Percentiles rank a stretch among this genome's conserved stretches.
These are phyloP conservation scores for Hansfordia pulvinata DNA, from an alignment of 2,329 filamentous ascomycete species.

Conservation along the genomic window DNA sequence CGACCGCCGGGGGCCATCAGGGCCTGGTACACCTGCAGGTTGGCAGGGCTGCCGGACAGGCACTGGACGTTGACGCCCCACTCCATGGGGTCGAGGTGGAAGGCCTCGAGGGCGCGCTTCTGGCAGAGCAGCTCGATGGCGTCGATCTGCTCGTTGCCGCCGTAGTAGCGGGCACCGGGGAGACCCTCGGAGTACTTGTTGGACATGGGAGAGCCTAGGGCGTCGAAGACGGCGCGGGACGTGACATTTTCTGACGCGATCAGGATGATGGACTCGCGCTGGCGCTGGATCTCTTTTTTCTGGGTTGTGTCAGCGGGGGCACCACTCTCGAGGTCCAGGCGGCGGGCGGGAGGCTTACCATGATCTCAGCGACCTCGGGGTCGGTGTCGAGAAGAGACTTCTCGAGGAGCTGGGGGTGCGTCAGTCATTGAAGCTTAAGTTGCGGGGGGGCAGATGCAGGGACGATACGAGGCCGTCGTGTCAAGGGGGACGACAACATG, in stretches of 20 bases:
- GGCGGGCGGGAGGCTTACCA: constrained; percentile 45
- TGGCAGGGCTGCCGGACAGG: constrained; percentile 84
- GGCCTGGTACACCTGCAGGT: constrained; percentile 96
- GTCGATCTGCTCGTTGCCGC: constrained; percentile 98
- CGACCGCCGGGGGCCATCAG: constrained; percentile 92
- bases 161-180: constrained; percentile 96
- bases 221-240: constrained; percentile 94
- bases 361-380: constrained; percentile 89
- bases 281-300: constrained; percentile 89
- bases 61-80: constrained; percentile 99
- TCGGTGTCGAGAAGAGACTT: constrained; percentile 85
- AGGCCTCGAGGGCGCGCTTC: constrained; percentile 80
- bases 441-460: constrained; percentile 2
- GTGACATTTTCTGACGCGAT: constrained; percentile 99
- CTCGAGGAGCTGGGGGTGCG: constrained; percentile 67
- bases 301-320: too few relatives aligned
- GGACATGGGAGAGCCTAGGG: constrained; percentile 85
- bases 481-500: neutral
- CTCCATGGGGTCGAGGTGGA: constrained; percentile 72
- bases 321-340: constrained; percentile 1
- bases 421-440: constrained; percentile 7
- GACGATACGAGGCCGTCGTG: constrained; percentile 7
- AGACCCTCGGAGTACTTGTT: constrained; percentile 99
- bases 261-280: constrained; percentile 95
- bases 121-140: constrained; percentile 93